These are phyloP conservation scores for Neofusicoccum kwambonambiense DNA, from an alignment of 2,329 filamentous ascomycete species.

Conservation along the genomic window DNA sequence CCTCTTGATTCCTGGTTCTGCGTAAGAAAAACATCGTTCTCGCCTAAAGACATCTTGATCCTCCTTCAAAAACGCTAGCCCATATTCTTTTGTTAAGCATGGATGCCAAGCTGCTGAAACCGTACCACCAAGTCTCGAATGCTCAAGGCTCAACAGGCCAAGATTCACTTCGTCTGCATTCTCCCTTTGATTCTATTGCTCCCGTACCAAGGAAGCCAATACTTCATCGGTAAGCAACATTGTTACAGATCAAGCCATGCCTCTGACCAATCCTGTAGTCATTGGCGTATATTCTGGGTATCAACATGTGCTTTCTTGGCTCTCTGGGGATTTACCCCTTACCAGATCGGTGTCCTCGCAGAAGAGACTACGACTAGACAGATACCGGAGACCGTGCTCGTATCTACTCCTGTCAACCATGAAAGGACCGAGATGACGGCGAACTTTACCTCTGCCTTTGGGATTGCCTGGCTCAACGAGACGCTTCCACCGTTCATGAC, in stretches of 20 bases:
- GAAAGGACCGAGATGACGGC: constrained; percentile 35
- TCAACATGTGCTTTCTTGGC: constrained; percentile 52
- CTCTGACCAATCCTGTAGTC: constrained; percentile 32
- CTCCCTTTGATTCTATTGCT: constrained; percentile 52
- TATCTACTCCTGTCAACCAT: constrained; percentile 28
- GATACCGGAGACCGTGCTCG: neutral
- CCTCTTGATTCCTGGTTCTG: neutral
- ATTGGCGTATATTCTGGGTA: constrained; percentile 56
- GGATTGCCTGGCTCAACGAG: constrained; percentile 49
- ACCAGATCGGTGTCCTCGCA: constrained; percentile 56
- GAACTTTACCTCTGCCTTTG: constrained; percentile 45
- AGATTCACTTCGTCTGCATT: constrained; percentile 53
- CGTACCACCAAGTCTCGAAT: constrained; percentile 59
- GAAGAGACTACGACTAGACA: constrained; percentile 30
- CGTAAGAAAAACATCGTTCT: too few species aligned
- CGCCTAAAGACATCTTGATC: neutral
- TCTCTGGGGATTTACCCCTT: constrained; percentile 56
- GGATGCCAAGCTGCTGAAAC: constrained; percentile 59
- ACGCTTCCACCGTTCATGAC: constrained; percentile 46
- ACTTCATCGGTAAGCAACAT: constrained; percentile 26
- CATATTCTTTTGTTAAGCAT: constrained; percentile 53
- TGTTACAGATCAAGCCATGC: too few species aligned
- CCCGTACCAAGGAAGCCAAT: constrained; percentile 45
- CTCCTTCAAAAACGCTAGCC: neutral
- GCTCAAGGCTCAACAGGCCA: constrained; percentile 42